A percentile compares a stretch with the other conserved stretches of the same genome.
These are phyloP conservation scores for Aspergillus sp. DNA, from an alignment of 2,329 filamentous ascomycete species.

Conservation along the genomic window DNA sequence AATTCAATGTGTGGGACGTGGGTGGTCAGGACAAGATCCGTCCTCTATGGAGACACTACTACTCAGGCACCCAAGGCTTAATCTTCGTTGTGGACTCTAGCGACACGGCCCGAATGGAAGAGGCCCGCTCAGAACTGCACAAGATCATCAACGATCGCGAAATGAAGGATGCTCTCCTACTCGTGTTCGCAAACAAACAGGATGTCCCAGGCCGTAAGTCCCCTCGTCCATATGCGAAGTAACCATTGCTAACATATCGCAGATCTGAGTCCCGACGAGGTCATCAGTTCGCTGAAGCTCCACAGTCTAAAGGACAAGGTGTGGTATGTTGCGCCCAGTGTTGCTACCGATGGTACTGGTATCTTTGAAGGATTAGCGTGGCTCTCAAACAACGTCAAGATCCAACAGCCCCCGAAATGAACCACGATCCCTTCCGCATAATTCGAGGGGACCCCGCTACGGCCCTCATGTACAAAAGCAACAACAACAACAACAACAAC, in stretches of 20 bases:
- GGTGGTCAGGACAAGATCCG: conserved; percentile 99
- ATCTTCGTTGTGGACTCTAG: conserved; percentile 99
- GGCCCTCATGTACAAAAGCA: conserved; percentile 33
- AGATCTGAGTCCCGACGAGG: conserved; percentile 78
- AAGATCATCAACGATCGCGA: conserved; percentile 97
- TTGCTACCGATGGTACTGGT: conserved; percentile 77
- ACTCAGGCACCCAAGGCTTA: conserved; percentile 91
- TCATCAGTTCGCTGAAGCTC: conserved; percentile 75
- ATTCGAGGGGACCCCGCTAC: background rate
- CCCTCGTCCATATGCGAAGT: background rate
- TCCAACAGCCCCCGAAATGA: conserved; percentile 42
- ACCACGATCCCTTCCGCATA: conserved; percentile 1
- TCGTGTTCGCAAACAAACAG: conserved; percentile 99
- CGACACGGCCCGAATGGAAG: conserved; percentile 86
- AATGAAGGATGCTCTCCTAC: conserved; percentile 90
- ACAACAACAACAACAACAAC: conserved; percentile 20
- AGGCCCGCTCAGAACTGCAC: conserved; percentile 90
- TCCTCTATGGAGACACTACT: conserved; percentile 97
- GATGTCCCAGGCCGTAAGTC: conserved; percentile 76
- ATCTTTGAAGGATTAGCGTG: conserved; percentile 78
- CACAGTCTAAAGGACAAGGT: conserved; percentile 77
- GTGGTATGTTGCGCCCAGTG: conserved; percentile 82
- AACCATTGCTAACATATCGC: conserved; percentile 19
- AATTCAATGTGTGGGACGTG: conserved; percentile 99
- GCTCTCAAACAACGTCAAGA: conserved; percentile 82